Evolutionary conservation across 2,329 filamentous ascomycete genomes (phyloP), one percentile per base, ranked within the genome.

Genomic region (Chrysoporthe puriensis): DNA sequence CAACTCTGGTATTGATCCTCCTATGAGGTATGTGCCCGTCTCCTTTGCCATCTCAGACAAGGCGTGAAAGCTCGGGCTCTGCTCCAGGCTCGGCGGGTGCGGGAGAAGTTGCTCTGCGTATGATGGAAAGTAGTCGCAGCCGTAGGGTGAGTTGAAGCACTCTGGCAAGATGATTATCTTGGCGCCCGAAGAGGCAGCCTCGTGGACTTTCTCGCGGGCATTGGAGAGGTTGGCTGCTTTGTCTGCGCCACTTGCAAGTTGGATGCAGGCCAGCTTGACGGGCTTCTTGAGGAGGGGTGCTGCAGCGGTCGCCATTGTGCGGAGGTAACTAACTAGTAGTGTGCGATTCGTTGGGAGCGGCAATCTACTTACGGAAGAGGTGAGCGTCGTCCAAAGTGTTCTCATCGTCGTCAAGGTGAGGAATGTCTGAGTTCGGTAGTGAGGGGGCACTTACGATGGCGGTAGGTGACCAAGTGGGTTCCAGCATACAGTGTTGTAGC

Each of bases 141-240:
- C 96, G 80, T 99, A 99, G 9, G 96, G 96, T 54, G 92, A 96
- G 84, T 99, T 99, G 88, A 99, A 99, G 85, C 96, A 99, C 83
- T 99, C 96, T 46, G 96, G 96, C 21, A 99, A 87, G 44, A 98
- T 93, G 72, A 98, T 90, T 69, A 99, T 89, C 67, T 91, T 89
- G 69, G 95, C 93, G 72, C 95, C 95, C 3, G 82, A 82, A 36
- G 83, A 79, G 34, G 93, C 90, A 5, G 96, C 95, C 78, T 93
- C 90, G 70, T 93, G 86, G 68, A 98, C 94, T 77, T 96, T 94
- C 56, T 85, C 84, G 67, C 92, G 90, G 14, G 96, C 95, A 77
- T 90, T 90, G 32, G 85, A 77, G 71, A 99, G 92, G 81, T 99
- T 99, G 72, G 86, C 86, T 13, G 89, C 77, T 83, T 99, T 99